Conservation (phyloP, 225 moss, liverwort and hornwort species). For the Asterella californica region DNA sequence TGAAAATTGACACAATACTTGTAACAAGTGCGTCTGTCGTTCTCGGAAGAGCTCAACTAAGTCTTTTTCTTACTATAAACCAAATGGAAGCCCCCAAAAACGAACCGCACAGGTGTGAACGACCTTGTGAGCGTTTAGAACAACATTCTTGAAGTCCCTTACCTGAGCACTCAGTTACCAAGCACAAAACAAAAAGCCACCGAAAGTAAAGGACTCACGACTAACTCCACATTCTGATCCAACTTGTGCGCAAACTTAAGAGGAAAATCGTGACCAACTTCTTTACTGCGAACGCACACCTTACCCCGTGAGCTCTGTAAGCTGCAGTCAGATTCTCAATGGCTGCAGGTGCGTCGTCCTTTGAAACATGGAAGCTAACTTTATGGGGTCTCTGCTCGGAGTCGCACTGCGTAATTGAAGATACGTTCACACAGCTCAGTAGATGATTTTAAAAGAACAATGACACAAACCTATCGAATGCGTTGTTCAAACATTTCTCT, state of each 20-base stretch:
- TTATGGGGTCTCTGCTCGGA: conserved; percentile 89
- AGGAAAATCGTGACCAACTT: background rate
- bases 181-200: background rate
- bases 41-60: too few species aligned
- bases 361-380: conserved; percentile 80
- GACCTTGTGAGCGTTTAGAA: background rate
- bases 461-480: background rate
- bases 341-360: conserved; percentile 43
- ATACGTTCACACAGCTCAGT: too few species aligned
- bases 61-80: too few species aligned
- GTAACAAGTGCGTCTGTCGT: background rate
- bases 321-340: conserved; percentile 49
- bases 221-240: background rate
- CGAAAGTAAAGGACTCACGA: background rate
- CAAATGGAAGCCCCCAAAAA: background rate
- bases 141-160: too few species aligned
- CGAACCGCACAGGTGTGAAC: background rate
- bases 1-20: background rate
- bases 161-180: background rate
- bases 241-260: too few species aligned
- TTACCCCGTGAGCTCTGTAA: conserved; percentile 61
- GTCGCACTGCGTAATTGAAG: conserved; percentile 48
- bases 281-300: background rate
- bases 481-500: background rate
- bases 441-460: background rate